Base-by-base conservation (phyloP, 2,329 filamentous ascomycete genomes). In the Paramyrothecium sp. region DNA sequence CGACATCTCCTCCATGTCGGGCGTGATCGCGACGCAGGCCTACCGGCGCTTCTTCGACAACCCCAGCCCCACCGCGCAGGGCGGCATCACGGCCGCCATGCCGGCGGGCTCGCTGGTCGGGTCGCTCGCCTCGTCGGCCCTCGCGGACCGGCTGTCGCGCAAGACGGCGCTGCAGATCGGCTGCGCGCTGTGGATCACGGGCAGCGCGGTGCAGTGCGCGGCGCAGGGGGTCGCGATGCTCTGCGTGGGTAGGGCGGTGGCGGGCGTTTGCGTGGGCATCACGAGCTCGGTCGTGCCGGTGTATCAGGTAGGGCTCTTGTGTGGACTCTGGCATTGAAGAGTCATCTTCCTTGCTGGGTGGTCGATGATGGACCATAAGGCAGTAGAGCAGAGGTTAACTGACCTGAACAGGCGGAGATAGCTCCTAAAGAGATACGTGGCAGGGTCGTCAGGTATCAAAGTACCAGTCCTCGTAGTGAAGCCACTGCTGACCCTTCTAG, bases 1-100 rank as follows among this genome's bases (percentile, higher is more conserved):
- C 69, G 90, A 92, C 73, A 91, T 92, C 65, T 85, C 83, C 56
- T 89, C 87, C 48, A 91, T 92, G 88, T 87, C 84, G 41, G 85
- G 83, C 50, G 84, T 87, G 22, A 78, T 92, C 41, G 86, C 85
- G 30, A 89, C 86, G 0, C 73, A 85, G 56, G 82, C 87, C 51
- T 92, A 92, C 71, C 86, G 85, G 64, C 85, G 83, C 65, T 92
- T 90, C 72, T 92, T 92, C 74, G 78, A 85, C 64, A 82, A 90
- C 55, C 81, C 81, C 3, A 68, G 70, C 19, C 81, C 78, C 1
- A 80, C 83, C 62, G 77, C 81, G 1, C 88, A 91, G 71, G 89
- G 88, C 49, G 88, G 82, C 50, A 91, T 91, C 69, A 89, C 88
- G 3, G 88, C 88, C 21, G 78, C 88, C 2, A 91, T 92, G 89